phyloP scores from a whole-genome alignment of 2,329 filamentous ascomycete genomes.

The Pseudocercospora ulei region DNA sequence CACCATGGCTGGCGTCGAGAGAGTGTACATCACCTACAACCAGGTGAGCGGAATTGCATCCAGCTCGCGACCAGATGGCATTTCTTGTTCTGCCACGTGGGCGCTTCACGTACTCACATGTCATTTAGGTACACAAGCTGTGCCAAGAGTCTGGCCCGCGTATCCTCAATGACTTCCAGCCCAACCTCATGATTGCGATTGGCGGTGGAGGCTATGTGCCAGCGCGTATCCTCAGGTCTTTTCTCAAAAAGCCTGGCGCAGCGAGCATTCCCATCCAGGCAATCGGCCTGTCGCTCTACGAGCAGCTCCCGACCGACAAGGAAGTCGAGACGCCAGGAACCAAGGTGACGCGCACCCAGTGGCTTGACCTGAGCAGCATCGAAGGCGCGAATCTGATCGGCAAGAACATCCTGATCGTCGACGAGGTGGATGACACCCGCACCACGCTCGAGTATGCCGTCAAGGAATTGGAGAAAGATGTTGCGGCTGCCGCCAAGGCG shows the following conservation, averaged over 20 bases:
- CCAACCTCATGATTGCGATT: slow-evolving; percentile 96
- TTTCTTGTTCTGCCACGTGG: no score
- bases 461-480: slow-evolving; percentile 87
- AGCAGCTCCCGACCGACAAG: slow-evolving; percentile 54
- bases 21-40: slow-evolving; percentile 25
- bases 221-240: slow-evolving; percentile 91
- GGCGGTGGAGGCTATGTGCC: slow-evolving; percentile 96
- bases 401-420: slow-evolving; percentile 84
- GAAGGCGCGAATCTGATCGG: slow-evolving; percentile 83
- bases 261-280: slow-evolving; percentile 99
- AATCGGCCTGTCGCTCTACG: slow-evolving; percentile 95
- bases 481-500: slow-evolving; percentile 68
- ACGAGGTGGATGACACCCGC: slow-evolving; percentile 91
- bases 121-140: slow-evolving; percentile 78
- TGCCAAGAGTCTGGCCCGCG: slow-evolving; percentile 74
- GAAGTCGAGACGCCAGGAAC: slow-evolving; percentile 70
- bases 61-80: no score
- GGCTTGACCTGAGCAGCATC: slow-evolving; percentile 81
- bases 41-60: slow-evolving; percentile 17
- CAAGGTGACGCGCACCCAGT: slow-evolving; percentile 95
- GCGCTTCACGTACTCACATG: background rate
- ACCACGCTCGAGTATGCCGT: slow-evolving; percentile 93
- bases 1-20: slow-evolving; percentile 20
- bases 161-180: slow-evolving; percentile 77
- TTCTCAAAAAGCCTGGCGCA: slow-evolving; percentile 76